These are phyloP conservation scores for Candida sp. DNA, from an alignment of 1,139 yeast genomes.

Conservation along the genomic window DNA sequence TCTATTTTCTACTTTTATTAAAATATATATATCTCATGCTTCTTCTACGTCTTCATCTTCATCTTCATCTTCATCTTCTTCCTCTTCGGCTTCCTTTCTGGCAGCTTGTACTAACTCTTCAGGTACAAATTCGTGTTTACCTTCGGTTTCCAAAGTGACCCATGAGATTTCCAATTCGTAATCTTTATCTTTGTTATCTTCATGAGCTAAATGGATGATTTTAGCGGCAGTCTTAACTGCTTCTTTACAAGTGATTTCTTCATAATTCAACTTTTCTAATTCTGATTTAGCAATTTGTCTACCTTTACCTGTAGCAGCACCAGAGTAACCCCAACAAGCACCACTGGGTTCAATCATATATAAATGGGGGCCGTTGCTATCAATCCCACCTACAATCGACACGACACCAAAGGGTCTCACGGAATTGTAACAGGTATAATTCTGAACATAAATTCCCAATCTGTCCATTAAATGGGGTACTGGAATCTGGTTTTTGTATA, in stretches of 20 bases:
- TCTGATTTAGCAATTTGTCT: conserved; percentile 96
- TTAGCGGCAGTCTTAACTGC: conserved; percentile 94
- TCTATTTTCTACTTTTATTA: background rate
- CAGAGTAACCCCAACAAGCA: conserved; percentile 93
- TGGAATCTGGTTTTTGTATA: conserved; percentile 74
- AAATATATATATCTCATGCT: background rate
- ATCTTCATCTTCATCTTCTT: conserved; percentile 69
- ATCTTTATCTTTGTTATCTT: conserved; percentile 96
- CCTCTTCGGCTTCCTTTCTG: conserved; percentile 76
- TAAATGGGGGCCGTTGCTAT: conserved; percentile 83
- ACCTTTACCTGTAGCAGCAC: conserved; percentile 98
- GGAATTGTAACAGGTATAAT: conserved; percentile 92
- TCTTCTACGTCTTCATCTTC: conserved; percentile 25
- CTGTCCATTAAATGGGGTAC: conserved; percentile 84
- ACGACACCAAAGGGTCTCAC: conserved; percentile 97
- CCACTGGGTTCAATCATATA: conserved; percentile 99
- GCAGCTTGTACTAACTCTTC: conserved; percentile 79
- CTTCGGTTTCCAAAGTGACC: conserved; percentile 72
- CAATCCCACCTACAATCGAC: conserved; percentile 92
- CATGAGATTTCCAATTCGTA: conserved; percentile 94
- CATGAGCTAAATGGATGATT: conserved; percentile 91
- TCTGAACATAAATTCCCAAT: conserved; percentile 90
- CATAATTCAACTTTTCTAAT: conserved; percentile 82
- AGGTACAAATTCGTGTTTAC: conserved; percentile 80
- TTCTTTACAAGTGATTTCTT: conserved; percentile 65